These are phyloP conservation scores for Phyllosticta paracitricarpa DNA, from an alignment of 2,329 filamentous ascomycete genomes.

Conservation along the genomic window DNA sequence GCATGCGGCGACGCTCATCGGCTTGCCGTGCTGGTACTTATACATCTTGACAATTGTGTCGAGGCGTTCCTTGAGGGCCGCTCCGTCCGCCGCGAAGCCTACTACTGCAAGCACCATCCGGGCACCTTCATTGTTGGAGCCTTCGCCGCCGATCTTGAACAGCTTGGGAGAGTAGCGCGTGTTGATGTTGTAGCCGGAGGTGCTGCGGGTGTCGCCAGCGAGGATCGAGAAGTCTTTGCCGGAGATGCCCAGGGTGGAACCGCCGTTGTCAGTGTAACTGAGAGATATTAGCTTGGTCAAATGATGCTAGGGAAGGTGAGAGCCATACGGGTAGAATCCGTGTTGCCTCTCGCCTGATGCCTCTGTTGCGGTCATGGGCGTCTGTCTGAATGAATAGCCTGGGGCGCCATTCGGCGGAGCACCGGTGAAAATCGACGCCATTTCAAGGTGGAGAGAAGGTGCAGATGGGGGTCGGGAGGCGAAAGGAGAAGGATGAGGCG, in stretches of 20 bases:
- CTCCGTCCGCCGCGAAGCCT: constrained; percentile 89
- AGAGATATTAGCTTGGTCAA: constrained; percentile 11
- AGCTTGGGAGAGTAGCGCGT: constrained; percentile 90
- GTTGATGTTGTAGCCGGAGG: constrained; percentile 95
- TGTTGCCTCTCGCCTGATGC: constrained; percentile 53
- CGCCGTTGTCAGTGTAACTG: constrained; percentile 96
- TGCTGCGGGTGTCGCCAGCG: constrained; percentile 92
- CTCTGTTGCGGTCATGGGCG: constrained; percentile 27
- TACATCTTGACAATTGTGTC: constrained; percentile 98
- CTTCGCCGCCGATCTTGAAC: constrained; percentile 91
- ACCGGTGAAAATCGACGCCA: constrained; percentile 46
- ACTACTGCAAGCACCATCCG: constrained; percentile 87
- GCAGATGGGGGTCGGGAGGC: background rate
- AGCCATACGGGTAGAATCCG: constrained; percentile 79
- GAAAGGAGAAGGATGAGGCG: background rate
- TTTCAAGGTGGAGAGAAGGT: constrained; percentile 20
- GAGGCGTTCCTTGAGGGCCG: constrained; percentile 85
- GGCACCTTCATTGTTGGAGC: constrained; percentile 59
- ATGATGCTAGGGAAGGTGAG: background rate
- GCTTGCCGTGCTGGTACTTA: constrained; percentile 94
- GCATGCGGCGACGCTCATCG: constrained; percentile 88
- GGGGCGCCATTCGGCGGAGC: constrained; percentile 42
- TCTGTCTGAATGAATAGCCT: constrained; percentile 51
- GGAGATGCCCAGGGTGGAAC: constrained; percentile 88
- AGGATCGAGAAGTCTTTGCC: constrained; percentile 93